These are phyloP conservation scores for Dictyostelium discoideum DNA, from an alignment of 78 protist species.

Conservation along the genomic window DNA sequence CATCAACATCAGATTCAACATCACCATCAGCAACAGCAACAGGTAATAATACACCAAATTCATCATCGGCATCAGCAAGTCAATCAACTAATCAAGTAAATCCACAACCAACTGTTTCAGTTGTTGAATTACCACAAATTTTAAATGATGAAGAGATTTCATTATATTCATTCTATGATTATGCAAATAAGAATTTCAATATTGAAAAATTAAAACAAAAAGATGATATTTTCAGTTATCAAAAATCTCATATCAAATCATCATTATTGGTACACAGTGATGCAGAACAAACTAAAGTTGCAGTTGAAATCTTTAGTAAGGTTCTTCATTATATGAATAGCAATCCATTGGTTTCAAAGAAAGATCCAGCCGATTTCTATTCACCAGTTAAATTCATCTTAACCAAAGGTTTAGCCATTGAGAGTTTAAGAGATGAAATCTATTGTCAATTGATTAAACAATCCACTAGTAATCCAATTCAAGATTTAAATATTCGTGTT, in stretches of 20 bases:
- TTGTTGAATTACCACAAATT: slow-evolving; percentile 22
- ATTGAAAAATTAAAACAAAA: slow-evolving; percentile 51
- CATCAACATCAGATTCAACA: slow-evolving; percentile 12
- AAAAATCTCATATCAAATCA: slow-evolving; percentile 56
- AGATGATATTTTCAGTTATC: slow-evolving; percentile 58
- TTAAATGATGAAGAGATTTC: slow-evolving; percentile 71
- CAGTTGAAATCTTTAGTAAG: slow-evolving; percentile 43
- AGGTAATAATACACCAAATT: background rate
- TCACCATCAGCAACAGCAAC: background rate
- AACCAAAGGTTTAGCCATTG: slow-evolving; percentile 62
- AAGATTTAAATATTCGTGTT: slow-evolving; percentile 48
- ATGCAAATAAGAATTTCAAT: slow-evolving; percentile 69
- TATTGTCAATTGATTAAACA: slow-evolving; percentile 79
- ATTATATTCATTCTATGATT: slow-evolving; percentile 64
- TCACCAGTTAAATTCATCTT: slow-evolving; percentile 67
- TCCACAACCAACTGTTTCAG: background rate
- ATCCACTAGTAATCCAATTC: slow-evolving; percentile 58
- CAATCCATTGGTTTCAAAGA: slow-evolving; percentile 23
- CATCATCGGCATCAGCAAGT: background rate
- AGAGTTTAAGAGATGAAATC: slow-evolving; percentile 76
- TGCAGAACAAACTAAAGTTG: slow-evolving; percentile 34
- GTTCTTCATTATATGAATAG: slow-evolving; percentile 19
- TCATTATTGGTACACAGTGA: slow-evolving; percentile 14
- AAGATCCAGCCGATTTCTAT: slow-evolving; percentile 44
- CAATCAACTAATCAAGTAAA: background rate